phyloP scores from a whole-genome alignment of 257 asterid genomes.

The Handroanthus guayacan region DNA sequence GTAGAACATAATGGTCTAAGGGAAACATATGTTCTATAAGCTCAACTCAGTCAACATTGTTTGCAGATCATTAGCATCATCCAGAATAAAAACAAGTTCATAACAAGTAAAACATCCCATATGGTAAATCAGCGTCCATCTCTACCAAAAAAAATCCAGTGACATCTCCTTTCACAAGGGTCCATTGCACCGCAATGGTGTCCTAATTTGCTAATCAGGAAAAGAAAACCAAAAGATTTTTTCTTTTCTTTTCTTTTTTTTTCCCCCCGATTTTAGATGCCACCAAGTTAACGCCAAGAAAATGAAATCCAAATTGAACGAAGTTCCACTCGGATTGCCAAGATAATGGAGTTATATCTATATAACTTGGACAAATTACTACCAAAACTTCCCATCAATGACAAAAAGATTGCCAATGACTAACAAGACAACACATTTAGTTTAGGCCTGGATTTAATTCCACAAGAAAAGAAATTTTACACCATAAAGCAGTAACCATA shows the following conservation, averaged over 20 bases:
- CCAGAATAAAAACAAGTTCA: too few species aligned
- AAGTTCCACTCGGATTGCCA: not conserved
- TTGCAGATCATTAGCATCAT: not conserved
- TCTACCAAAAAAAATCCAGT: too few species aligned
- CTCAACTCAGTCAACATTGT: slow-evolving; percentile 1
- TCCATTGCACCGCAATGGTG: too few species aligned
- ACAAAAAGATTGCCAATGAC: not conserved
- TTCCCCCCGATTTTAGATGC: too few species aligned
- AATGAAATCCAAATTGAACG: too few species aligned
- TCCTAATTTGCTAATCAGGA: too few species aligned
- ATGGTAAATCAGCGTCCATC: too few species aligned
- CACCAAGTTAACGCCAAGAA: too few species aligned
- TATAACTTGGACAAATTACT: not conserved
- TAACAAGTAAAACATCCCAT: slow-evolving; percentile 5
- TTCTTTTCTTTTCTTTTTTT: too few species aligned
- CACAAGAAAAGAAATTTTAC: not conserved
- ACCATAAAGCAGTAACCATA: not conserved
- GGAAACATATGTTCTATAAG: not conserved
- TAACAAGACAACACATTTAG: not conserved
- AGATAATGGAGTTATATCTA: not conserved
- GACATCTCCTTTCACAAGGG: too few species aligned
- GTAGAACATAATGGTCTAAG: too few species aligned
- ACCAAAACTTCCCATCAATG: not conserved
- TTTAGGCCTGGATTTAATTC: not conserved
- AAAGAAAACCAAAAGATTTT: too few species aligned